Base-by-base conservation (phyloP, 306 rosid species). In the Ceratonia siliqua region DNA sequence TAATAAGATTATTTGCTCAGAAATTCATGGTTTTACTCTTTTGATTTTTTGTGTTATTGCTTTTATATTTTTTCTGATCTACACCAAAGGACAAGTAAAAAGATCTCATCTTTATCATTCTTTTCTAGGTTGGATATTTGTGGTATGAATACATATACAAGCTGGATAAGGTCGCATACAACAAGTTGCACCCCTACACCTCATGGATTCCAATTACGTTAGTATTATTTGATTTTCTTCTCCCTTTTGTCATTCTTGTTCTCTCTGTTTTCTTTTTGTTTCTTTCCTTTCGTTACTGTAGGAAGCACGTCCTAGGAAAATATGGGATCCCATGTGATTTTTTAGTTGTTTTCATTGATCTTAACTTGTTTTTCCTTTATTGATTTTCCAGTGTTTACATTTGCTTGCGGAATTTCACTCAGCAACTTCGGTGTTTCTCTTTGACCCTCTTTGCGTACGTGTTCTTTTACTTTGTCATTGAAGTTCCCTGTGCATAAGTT, bases 141-240 rank as follows among this genome's bases (percentile, higher is more conserved):
- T 94, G 99, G 99, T 94, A 82, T 39, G 99, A 92, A 80, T 92
- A 61, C 81, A 91, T 94, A 67, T 94, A 92, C 89, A 94, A 92
- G 90, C 87, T 94, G 81, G 99, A 94, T 89, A 94, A 92, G 85
- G 92, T 92, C 72, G n/a, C 96, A 18, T 94, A 94, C 79, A 94
- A 94, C 85, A 94, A 92, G 77, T 77, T 82, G 36, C 99, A 94
- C 82, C 99, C 99, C 13, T 94, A 94, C 88, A 94, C 99, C 56
- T 94, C 99, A 42, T 94, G 99, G 99, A 94, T 94, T 82, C 99
- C 96, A 27, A 94, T 94, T 74, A 94, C 96, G 97, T 94, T 78
- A 24, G 97, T 89, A 54, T 67, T 72, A 39, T 76, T 68, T 43
- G 49, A 55, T 76, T 68, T 38, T 30, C 63, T 56, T 42, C 52